Evolutionary conservation across 2,329 filamentous ascomycete genomes (phyloP).

Genomic region (Phyllosticta citriasiana): DNA sequence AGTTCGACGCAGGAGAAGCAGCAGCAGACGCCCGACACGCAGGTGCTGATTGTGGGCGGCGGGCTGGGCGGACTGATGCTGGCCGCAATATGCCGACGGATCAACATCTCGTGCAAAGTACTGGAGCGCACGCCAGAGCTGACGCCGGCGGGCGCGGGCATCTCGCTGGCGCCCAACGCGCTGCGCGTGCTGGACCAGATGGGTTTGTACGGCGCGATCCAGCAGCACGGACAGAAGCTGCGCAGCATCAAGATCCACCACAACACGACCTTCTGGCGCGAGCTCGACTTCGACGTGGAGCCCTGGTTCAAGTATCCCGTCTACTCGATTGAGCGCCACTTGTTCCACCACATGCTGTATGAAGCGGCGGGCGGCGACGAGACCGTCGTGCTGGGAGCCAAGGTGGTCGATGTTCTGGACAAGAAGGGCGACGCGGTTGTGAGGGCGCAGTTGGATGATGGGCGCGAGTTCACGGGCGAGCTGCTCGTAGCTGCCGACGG

Average conservation of each 20-base stretch:
- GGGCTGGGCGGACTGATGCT: conserved; percentile 13
- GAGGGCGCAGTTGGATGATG: not conserved
- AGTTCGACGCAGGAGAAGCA: not conserved
- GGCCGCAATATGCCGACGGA: conserved; percentile 13
- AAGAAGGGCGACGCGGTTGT: not conserved
- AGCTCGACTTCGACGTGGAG: not conserved
- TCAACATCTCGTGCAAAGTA: conserved; percentile 15
- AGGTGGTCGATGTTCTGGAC: not conserved
- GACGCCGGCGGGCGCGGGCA: conserved; percentile 15
- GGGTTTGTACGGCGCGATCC: conserved; percentile 1
- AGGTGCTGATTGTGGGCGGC: conserved; percentile 10
- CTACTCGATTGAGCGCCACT: conserved; percentile 11
- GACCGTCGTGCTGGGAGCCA: not conserved
- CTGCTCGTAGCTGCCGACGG: not conserved
- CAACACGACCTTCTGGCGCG: not conserved
- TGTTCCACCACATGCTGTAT: conserved; percentile 15
- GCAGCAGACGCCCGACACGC: not conserved
- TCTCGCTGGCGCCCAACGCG: conserved; percentile 14
- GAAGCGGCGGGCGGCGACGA: conserved; percentile 2
- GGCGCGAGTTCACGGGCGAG: not conserved
- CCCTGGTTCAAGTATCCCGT: conserved; percentile 10
- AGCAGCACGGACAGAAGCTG: not conserved
- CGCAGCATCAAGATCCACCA: not conserved
- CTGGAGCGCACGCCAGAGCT: conserved; percentile 15
- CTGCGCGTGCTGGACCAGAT: conserved; percentile 10